Evolutionary conservation across 2,329 filamentous ascomycete genomes (phyloP), one percentile per base, ranked within the genome.

Genomic region (Apiospora pterosperma): DNA sequence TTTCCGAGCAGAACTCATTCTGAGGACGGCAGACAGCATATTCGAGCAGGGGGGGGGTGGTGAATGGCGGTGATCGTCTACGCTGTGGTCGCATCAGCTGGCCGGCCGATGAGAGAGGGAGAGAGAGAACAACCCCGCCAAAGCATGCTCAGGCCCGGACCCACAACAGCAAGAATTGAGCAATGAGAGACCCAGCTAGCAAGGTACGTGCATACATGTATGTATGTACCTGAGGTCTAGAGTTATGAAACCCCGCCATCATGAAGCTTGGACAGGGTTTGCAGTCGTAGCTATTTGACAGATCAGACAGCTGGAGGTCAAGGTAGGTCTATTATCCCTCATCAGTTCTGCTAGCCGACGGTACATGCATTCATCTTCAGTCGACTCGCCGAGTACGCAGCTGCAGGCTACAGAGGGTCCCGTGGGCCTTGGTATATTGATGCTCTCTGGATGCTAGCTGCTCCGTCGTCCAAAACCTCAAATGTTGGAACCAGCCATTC

Each of bases 241-340:
- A 34, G 48, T 55, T 55, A 28, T 55, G 48, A 55, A 55, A 55
- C 48, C 48, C 48, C 48, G 48, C 48, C 48, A 55, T 55, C 25
- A 34, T 34, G 48, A 31, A 55, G 48, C 48, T 55, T 34, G 48
- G 48, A 55, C 48, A 55, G 48, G 48, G 48, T 55, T 55, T 34
- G 48, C 7, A 19, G 48, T 16, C 28, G 28, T 55, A 55, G 42
- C 25, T 52, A 31, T 14, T 52, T 52, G 44, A 52, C 44, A 52
- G 44, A 52, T 31, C 44, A 16, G 44, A 52, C 44, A 48, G 42
- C 42, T 48, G 23, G 12, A 48, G 42, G 23, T 48, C 21, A 48
- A 48, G 23, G 42, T 28, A 28, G 21, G n/a, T 3, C 12, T 21
- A n/a, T 52, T 31, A 52, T 52, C 44, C 44, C 44, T 52, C 44